These are phyloP conservation scores for Aristolochia fimbriata DNA, from an alignment of 164 flowering plant genomes.

Conservation along the genomic window DNA sequence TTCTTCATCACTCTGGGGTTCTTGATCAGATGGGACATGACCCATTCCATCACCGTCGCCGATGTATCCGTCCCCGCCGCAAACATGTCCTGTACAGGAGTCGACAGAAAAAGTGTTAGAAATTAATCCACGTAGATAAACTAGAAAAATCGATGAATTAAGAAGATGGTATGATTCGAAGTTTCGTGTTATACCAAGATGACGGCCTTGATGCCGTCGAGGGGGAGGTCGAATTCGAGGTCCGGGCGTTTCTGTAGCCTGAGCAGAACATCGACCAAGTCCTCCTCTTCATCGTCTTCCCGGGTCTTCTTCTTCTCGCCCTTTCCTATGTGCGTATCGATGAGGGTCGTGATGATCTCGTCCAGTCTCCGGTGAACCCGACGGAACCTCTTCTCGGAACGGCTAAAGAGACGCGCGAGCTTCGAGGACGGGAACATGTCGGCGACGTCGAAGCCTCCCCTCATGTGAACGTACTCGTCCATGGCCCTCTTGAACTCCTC, in stretches of 20 bases:
- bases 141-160: no score
- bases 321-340: slow-evolving; percentile 12
- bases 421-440: slow-evolving; percentile 24
- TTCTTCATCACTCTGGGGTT: slow-evolving; percentile 11
- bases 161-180: neutral
- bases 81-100: slow-evolving; percentile 8
- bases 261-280: slow-evolving; percentile 9
- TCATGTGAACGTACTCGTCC: neutral
- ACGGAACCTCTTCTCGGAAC: slow-evolving; percentile 1
- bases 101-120: no score
- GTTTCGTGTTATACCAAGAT: slow-evolving; percentile 1
- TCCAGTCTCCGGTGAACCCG: slow-evolving; percentile 15
- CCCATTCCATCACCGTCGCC: slow-evolving; percentile 2
- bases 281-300: neutral
- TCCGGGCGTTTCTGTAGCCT: neutral
- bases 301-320: no score
- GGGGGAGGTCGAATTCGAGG: slow-evolving; percentile 1
- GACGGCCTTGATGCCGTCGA: slow-evolving; percentile 5
- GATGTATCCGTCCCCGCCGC: slow-evolving; percentile 2
- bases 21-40: slow-evolving; percentile 8
- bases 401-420: slow-evolving; percentile 4
- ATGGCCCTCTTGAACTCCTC: slow-evolving; percentile 5
- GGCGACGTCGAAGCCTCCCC: slow-evolving; percentile 13
- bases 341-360: slow-evolving; percentile 14
- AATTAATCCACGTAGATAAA: no score